These are phyloP conservation scores for Cornus florida DNA, from an alignment of 148 eudicot genomes.

Conservation along the genomic window DNA sequence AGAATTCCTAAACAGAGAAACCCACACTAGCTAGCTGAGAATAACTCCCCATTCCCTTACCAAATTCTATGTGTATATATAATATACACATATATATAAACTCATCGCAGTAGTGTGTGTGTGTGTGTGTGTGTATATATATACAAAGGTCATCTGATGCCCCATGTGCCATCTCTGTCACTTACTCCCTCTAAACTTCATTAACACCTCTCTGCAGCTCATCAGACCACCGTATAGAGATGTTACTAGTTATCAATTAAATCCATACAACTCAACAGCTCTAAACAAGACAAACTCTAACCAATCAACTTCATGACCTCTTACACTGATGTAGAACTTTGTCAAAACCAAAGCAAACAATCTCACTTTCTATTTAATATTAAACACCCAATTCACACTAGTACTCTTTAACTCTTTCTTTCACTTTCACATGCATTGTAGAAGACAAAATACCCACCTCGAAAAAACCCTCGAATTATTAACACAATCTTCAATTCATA, in stretches of 20 bases:
- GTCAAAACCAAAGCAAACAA: constrained; percentile 17
- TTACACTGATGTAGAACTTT: constrained; percentile 13
- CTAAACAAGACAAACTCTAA: constrained; percentile 21
- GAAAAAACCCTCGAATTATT: background rate
- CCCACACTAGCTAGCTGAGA: constrained; percentile 17
- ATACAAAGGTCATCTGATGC: constrained; percentile 7
- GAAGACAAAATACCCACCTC: constrained; percentile 8
- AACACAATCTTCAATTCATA: constrained; percentile 1
- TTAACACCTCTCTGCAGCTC: constrained; percentile 18
- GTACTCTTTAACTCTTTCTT: no score
- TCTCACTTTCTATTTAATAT: constrained; percentile 10
- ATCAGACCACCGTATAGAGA: constrained; percentile 2
- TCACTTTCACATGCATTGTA: constrained; percentile 3
- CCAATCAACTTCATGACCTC: constrained; percentile 13
- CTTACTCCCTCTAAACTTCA: constrained; percentile 3
- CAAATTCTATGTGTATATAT: constrained; percentile 8
- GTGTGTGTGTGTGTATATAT: no score
- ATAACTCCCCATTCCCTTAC: constrained; percentile 12
- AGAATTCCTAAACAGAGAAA: constrained; percentile 20
- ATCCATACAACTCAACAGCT: constrained; percentile 16
- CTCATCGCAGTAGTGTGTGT: background rate
- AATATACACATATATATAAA: background rate
- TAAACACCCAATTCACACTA: background rate
- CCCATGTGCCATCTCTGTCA: constrained; percentile 25
- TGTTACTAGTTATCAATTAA: background rate